Evolutionary conservation across 306 rosid species (phyloP).

Genomic region (Ochetophila trinervis): DNA sequence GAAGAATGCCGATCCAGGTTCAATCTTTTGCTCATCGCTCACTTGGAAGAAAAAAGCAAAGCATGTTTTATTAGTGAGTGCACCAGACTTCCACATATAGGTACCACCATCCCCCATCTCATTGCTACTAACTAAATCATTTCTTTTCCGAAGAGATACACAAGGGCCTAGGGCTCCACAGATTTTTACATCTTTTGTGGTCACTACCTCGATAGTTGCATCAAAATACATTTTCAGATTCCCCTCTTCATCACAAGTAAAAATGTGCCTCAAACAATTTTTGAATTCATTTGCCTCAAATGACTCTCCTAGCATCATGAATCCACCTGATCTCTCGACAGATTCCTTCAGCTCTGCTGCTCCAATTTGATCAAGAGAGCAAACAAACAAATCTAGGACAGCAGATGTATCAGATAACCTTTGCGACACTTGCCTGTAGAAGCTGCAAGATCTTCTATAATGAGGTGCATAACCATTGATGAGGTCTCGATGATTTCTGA

Average conservation of each 20-base stretch:
- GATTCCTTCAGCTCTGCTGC: conserved; percentile 64
- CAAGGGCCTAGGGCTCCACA: conserved; percentile 97
- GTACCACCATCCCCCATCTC: conserved; percentile 84
- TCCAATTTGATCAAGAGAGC: conserved; percentile 91
- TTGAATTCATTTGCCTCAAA: conserved; percentile 66
- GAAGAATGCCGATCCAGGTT: conserved; percentile 78
- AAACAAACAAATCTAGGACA: conserved; percentile 74
- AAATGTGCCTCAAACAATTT: conserved; percentile 61
- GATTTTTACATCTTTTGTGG: conserved; percentile 74
- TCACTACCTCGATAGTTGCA: conserved; percentile 78
- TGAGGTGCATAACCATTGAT: conserved; percentile 52
- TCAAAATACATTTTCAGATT: conserved; percentile 67
- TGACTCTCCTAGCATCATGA: conserved; percentile 72
- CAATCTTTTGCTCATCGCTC: conserved; percentile 49
- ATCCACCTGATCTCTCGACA: conserved; percentile 76
- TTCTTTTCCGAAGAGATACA: conserved; percentile 58
- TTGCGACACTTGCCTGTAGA: conserved; percentile 51
- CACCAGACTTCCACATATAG: conserved; percentile 65
- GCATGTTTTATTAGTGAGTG: conserved; percentile 71
- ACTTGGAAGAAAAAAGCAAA: conserved; percentile 84
- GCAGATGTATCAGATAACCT: conserved; percentile 55
- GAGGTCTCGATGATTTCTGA: conserved; percentile 75
- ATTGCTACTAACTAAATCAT: conserved; percentile 48
- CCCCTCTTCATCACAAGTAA: conserved; percentile 52
- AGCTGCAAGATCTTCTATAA: conserved; percentile 46